A percentile compares a stretch with the other conserved stretches of the same genome.
Evolutionary conservation across 2,329 filamentous ascomycete species (phyloP).

Genomic region (Tolypocladium paradoxum): DNA sequence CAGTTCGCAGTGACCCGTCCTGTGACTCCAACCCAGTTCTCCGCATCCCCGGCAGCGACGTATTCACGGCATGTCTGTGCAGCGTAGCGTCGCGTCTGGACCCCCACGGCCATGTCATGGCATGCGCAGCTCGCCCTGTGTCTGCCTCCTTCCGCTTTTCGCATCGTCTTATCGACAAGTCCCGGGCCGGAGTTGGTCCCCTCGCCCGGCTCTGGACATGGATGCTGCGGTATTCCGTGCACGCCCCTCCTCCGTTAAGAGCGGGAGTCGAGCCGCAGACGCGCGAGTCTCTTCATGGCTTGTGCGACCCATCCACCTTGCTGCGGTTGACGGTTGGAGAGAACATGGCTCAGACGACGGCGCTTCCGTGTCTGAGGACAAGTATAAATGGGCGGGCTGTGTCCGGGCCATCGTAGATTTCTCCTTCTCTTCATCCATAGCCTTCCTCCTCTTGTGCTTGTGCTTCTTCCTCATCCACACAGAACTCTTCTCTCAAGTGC

Average conservation of each 20-base stretch:
- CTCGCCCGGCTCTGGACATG: not conserved
- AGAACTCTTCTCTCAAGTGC: slow-evolving; percentile 2
- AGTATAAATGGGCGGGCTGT: not conserved
- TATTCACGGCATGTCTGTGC: no score
- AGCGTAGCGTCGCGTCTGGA: not conserved
- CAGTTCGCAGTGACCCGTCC: not conserved
- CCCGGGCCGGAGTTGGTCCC: not conserved
- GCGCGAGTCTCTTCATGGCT: not conserved
- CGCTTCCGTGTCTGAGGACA: not conserved
- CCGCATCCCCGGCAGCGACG: not conserved
- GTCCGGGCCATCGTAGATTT: not conserved
- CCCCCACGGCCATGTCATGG: not conserved
- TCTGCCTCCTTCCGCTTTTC: not conserved
- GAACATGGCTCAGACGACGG: not conserved
- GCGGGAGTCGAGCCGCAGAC: not conserved
- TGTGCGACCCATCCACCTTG: not conserved
- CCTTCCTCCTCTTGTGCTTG: not conserved
- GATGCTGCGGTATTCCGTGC: slow-evolving; percentile 3
- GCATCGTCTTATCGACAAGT: not conserved
- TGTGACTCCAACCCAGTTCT: not conserved
- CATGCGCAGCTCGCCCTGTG: not conserved
- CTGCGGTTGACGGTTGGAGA: not conserved
- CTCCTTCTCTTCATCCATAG: not conserved
- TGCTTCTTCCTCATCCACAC: no score
- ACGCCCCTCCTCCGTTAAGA: slow-evolving; percentile 3